These are phyloP conservation scores for Thoreauomyces humboldtii DNA, from an alignment of 192 early-diverging fungal genomes.

Conservation along the genomic window DNA sequence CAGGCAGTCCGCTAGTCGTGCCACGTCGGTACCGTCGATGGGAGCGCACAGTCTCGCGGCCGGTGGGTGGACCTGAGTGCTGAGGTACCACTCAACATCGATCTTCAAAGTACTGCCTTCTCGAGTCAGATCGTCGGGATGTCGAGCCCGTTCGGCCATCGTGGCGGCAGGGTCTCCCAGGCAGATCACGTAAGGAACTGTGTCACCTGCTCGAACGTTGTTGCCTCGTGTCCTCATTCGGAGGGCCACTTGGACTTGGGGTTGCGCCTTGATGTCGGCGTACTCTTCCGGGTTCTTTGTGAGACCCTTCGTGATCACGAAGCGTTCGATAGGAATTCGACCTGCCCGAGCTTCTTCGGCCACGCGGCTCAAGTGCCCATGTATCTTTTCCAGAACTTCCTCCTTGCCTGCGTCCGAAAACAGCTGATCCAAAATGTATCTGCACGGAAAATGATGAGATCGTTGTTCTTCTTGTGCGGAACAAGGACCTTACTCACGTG, in stretches of 20 bases:
- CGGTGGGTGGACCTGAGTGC: conserved; percentile 89
- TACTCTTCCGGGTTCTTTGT: conserved; percentile 92
- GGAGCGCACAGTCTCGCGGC: conserved; percentile 77
- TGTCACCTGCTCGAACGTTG: conserved; percentile 77
- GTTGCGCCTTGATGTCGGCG: conserved; percentile 79
- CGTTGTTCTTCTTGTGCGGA: no score
- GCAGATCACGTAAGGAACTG: conserved; percentile 91
- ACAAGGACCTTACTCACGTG: conserved; percentile 24
- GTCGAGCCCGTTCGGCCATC: conserved; percentile 74
- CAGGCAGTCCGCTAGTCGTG: conserved; percentile 76
- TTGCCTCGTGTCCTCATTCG: conserved; percentile 69
- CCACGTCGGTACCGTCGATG: conserved; percentile 80
- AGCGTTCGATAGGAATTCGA: conserved; percentile 75
- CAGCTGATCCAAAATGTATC: conserved; percentile 51
- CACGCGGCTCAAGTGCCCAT: conserved; percentile 66
- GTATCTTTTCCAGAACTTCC: conserved; percentile 74
- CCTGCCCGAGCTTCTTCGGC: conserved; percentile 69
- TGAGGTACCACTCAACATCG: conserved; percentile 89
- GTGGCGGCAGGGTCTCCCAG: conserved; percentile 35
- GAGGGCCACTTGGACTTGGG: conserved; percentile 94
- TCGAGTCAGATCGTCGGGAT: conserved; percentile 76
- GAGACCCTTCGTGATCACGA: conserved; percentile 88
- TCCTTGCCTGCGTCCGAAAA: conserved; percentile 69
- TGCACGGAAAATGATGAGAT: not conserved
- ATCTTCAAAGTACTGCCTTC: conserved; percentile 39